Evolutionary conservation across 2,329 filamentous ascomycete species (phyloP), one percentile per base, ranked within the genome.

Genomic region (Macrophomina pseudophaseolina): DNA sequence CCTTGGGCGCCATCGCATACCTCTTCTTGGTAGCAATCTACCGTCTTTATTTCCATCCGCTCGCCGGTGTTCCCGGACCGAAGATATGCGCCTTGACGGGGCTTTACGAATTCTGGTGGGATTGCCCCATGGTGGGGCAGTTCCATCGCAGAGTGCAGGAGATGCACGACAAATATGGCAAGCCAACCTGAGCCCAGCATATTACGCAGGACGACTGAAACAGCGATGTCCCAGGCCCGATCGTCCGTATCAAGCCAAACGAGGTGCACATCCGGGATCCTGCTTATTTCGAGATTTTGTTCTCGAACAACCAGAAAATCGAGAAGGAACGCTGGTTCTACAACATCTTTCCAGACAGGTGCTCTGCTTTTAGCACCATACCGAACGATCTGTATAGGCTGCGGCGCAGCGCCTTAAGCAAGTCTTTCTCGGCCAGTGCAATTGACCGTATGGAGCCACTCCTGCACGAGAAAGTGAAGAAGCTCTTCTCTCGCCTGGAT

Each of bases 201-300:
- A 9, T 7, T 18, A 5, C 14, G 2, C n/a, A 2, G 7, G 8
- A 32, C 14, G n/a, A 7, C 5, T 35, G 33, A 5, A 49, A 5
- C 4, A 6, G 6, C 4, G 1, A 5, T 11, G 7, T 8, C 32
- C 4, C 33, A 76, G 74, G 74, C 1, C 74, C 75, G 0, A 74
- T 77, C 14, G 71, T 77, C 2, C 74, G 75, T 46, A 76, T 77
- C 68, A 75, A 70, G 23, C 75, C 75, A 6, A 67, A 74, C 49
- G 75, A 77, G 69, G 65, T 77, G 5, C 74, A 70, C 32, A 71
- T 76, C 44, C 51, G 66, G 3, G 74, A 75, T 49, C 66, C 71
- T 1, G 53, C 68, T 8, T 78, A 76, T 65, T 74, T 70, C 18
- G 58, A 62, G 8, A 38, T 51, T 14, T 44, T 68, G 4, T 68